phyloP scores from a whole-genome alignment of 345 rosid genomes.

The Murraya koenigii region DNA sequence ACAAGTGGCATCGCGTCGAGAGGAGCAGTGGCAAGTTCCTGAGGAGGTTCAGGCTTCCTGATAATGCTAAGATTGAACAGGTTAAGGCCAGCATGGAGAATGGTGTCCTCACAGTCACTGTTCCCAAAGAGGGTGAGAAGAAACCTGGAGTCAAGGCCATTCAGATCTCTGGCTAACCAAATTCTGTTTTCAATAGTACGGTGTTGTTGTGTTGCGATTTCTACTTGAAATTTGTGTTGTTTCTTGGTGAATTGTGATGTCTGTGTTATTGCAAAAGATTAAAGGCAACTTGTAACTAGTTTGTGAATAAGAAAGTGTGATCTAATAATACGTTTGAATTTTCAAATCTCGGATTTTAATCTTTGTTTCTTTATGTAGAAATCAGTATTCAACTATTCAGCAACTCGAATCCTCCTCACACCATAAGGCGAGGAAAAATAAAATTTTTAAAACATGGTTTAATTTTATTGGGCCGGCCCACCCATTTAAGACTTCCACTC shows the following conservation, averaged over 20 bases:
- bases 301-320: background rate
- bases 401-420: too few species aligned
- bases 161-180: slow-evolving; percentile 41
- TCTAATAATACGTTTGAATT: background rate
- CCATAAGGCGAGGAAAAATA: too few species aligned
- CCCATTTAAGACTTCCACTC: too few species aligned
- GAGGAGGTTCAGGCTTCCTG: slow-evolving; percentile 45
- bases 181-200: background rate
- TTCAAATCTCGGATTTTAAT: background rate
- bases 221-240: background rate
- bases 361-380: too few species aligned
- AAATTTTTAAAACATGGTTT: too few species aligned
- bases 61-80: slow-evolving; percentile 32
- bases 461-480: too few species aligned
- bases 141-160: slow-evolving; percentile 42
- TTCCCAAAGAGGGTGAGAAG: slow-evolving; percentile 36
- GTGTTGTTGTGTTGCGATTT: background rate
- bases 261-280: background rate
- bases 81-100: slow-evolving; percentile 55
- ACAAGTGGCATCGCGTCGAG: slow-evolving; percentile 39
- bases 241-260: background rate
- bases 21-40: slow-evolving; percentile 35
- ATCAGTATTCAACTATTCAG: too few species aligned
- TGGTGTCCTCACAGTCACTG: slow-evolving; percentile 45
- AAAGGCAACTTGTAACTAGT: background rate